phyloP scores from a whole-genome alignment of 495 filamentous ascomycete genomes.

The Xylaria intraflava region DNA sequence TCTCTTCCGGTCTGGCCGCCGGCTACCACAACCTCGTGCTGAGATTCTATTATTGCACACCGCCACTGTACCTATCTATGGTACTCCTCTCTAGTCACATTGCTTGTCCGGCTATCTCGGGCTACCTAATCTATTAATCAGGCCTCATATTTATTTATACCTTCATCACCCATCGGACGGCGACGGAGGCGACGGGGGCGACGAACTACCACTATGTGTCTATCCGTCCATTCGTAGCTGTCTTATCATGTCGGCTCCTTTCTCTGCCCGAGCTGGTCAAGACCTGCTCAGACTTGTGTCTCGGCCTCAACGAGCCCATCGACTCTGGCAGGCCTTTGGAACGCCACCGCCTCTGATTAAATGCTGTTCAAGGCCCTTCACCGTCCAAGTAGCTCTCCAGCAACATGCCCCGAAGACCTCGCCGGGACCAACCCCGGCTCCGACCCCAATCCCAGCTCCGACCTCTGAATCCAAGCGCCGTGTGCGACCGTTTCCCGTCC shows the following conservation, averaged over 20 bases:
- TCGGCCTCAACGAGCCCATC: constrained; percentile 1
- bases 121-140: too few relatives aligned
- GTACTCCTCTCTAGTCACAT: too few relatives aligned
- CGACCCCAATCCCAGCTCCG: neutral
- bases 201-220: neutral
- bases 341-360: neutral
- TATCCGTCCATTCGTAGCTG: neutral
- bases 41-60: too few relatives aligned
- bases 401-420: constrained; percentile 7
- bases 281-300: neutral
- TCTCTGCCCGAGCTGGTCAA: neutral
- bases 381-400: constrained; percentile 7
- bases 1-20: too few relatives aligned
- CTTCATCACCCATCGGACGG: neutral
- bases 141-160: too few relatives aligned
- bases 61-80: too few relatives aligned
- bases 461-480: constrained; percentile 4
- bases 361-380: neutral
- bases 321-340: constrained; percentile 2
- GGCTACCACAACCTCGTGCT: too few relatives aligned
- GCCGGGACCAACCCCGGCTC: constrained; percentile 1
- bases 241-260: neutral
- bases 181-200: neutral
- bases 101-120: too few relatives aligned
- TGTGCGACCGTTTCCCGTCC: constrained; percentile 13